Evolutionary conservation across 2,329 filamentous ascomycete genomes (phyloP).

Genomic region (Talaromyces albobiverticillius): DNA sequence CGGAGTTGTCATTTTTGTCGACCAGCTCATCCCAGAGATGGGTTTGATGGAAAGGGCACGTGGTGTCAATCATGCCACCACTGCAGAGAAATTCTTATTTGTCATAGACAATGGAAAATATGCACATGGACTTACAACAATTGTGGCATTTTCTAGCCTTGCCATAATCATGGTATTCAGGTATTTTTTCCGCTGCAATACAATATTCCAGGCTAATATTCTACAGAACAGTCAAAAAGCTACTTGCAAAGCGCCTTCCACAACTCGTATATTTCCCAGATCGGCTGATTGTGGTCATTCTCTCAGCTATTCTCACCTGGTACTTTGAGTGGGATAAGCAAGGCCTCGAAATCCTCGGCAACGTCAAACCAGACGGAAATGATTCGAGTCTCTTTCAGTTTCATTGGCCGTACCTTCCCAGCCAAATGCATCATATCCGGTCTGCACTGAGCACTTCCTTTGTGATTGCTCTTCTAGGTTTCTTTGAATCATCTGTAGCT

Average conservation of each 20-base stretch:
- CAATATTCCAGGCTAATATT: constrained; percentile 16
- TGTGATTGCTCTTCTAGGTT: constrained; percentile 90
- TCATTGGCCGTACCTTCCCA: constrained; percentile 76
- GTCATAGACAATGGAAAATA: constrained; percentile 64
- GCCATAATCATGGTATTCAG: constrained; percentile 84
- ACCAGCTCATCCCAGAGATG: constrained; percentile 88
- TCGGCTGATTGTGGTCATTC: constrained; percentile 81
- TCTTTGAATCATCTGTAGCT: constrained; percentile 95
- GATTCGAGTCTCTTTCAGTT: constrained; percentile 72
- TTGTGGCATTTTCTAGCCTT: constrained; percentile 77
- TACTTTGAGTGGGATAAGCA: constrained; percentile 71
- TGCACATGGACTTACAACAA: constrained; percentile 70
- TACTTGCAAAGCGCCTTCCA: constrained; percentile 74
- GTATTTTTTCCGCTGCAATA: constrained; percentile 39
- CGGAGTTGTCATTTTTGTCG: constrained; percentile 91
- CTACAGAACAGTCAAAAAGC: constrained; percentile 72
- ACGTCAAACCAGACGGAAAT: constrained; percentile 75
- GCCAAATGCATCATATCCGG: constrained; percentile 76
- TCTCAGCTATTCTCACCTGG: constrained; percentile 79
- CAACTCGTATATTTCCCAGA: constrained; percentile 86
- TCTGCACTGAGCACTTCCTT: constrained; percentile 89
- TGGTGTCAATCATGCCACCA: constrained; percentile 77
- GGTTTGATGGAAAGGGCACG: constrained; percentile 69
- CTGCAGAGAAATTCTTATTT: constrained; percentile 80
- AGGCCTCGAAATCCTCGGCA: constrained; percentile 79